Base-by-base conservation (phyloP, 352 stramenopile species). In the Phytophthora pisi region DNA sequence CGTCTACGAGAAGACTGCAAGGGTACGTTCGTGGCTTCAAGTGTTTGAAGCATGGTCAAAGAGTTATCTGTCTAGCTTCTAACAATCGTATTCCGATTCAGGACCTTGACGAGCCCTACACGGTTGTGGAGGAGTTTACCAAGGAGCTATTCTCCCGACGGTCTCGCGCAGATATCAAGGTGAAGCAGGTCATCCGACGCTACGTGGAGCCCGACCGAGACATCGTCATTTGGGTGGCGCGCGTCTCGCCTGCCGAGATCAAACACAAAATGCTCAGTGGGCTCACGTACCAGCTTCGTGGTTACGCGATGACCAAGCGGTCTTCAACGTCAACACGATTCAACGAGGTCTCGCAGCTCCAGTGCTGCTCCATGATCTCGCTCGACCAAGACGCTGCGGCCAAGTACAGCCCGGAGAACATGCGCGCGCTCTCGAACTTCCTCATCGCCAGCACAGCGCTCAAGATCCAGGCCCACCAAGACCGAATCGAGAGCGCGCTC, bases 401-500 rank as follows among this genome's bases (percentile, higher is more conserved):
- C 11, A 66, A 30, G 7, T 72, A 68, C 54, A 53, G 67, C 30
- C 46, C 51, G 16, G 64, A 67, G 3, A 70, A 67, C 26, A 43
- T 82, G 3, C 68, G 55, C 23, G 54, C 71, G 1, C 34, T 82
- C 42, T 79, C 72, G 1, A 67, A 82, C 30, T 81, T 82, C 55
- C 57, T 82, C 31, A 70, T 85, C 24, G 72, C 68, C 36, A 66
- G 64, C 26, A 68, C 64, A 18, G 62, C 70, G 4, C 65, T 66
- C 15, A 82, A 67, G 10, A 65, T 82, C 36, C 71, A 68, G 23
- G 56, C 61, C 23, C 74, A 64, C 45, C 72, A 77, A 42, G 65
- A 85, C 16, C 69, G 72, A 46, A 81, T 85, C 15, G 77, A 85
- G 34, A 83, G 74, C 36, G 50, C 65, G 16, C 55, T 79, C 24